Base-by-base conservation (phyloP, 2,329 filamentous ascomycete species). In the Botrytis paeoniae region DNA sequence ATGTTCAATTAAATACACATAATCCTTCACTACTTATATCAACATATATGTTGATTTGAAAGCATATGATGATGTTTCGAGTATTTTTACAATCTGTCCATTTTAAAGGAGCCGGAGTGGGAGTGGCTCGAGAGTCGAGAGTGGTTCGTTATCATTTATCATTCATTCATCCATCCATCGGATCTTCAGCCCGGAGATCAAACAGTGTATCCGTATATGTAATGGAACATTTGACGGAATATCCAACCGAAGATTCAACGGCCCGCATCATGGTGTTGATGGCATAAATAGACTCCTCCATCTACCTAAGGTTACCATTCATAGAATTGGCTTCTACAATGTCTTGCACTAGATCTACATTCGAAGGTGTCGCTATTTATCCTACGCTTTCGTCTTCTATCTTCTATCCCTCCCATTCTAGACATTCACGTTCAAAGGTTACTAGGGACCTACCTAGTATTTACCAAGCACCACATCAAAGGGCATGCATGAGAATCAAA, bases 91-190 rank as follows among this genome's bases (percentile, higher is more conserved):
- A 43, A 59, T 60, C 32, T 32, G 39, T 37, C 32, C 32, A 62
- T 63, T 63, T 51, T n/a, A 9, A 41, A 57, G 39, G 29, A 32
- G 45, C 41, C 18, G 39, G 39, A 41, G 69, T 71, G 60, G 39
- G 39, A 41, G 69, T 71, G 60, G 43, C 63, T 71, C 45, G 69
- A 71, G 62, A 62, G 68, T n/a, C 0, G 20, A 39, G 10, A 66
- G 57, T 64, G 60, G 32, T 62, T 25, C 32, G 39, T 39, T 48
- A 51, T 45, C 29, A 43, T 45, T 62, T 25, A 54, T 37, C 16
- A 41, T 41, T 14, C 41, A 37, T 45, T 48, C 32, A 51, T 51
- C 8, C n/a, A n/a, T 45, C 35, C 4, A 5, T 10, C 18, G 12
- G 41, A 35, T 32, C 32, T 66, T 35, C 43, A 39, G 14, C 18